A percentile compares a stretch with the other conserved stretches of the same genome.
phyloP scores from a whole-genome alignment of 202 grass and related monocot genomes.

The Setaria italica region DNA sequence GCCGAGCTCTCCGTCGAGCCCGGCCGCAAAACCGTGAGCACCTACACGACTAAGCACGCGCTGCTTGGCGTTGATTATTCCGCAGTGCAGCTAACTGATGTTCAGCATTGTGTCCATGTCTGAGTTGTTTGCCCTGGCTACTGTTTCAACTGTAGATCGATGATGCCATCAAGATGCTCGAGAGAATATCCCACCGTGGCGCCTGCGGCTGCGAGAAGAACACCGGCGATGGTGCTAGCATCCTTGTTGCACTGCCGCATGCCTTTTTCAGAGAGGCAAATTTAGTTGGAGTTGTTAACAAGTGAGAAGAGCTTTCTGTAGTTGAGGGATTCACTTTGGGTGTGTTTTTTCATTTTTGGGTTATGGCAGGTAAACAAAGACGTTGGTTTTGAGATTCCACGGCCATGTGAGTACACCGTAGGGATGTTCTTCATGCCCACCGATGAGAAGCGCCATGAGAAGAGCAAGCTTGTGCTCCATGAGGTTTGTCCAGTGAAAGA shows the following conservation, averaged over 20 bases:
- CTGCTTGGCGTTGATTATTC: background rate
- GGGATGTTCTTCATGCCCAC: conserved; percentile 70
- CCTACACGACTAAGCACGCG: background rate
- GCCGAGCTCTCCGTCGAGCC: conserved; percentile 54
- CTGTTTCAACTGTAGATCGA: conserved; percentile 42
- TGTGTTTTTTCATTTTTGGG: background rate
- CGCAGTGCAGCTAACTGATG: background rate
- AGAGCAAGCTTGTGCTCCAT: conserved; percentile 54
- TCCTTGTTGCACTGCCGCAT: conserved; percentile 57
- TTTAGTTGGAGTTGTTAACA: background rate
- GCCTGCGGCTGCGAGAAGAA: conserved; percentile 69
- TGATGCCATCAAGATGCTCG: conserved; percentile 66
- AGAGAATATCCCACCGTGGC: conserved; percentile 66
- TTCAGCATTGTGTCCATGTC: background rate
- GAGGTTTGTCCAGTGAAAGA: conserved; percentile 42
- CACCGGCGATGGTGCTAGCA: conserved; percentile 66
- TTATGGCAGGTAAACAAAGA: conserved; percentile 55
- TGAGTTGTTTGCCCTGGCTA: background rate
- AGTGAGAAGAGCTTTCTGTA: background rate
- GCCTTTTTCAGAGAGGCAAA: conserved; percentile 55
- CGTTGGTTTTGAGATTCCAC: conserved; percentile 52
- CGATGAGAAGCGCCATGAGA: conserved; percentile 49
- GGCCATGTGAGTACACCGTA: conserved; percentile 54
- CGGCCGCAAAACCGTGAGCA: conserved; percentile 58
- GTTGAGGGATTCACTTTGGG: conserved; percentile 5